Conservation (phyloP, 768 basidiomycete species). For the Suillus fuscotomentosus region DNA sequence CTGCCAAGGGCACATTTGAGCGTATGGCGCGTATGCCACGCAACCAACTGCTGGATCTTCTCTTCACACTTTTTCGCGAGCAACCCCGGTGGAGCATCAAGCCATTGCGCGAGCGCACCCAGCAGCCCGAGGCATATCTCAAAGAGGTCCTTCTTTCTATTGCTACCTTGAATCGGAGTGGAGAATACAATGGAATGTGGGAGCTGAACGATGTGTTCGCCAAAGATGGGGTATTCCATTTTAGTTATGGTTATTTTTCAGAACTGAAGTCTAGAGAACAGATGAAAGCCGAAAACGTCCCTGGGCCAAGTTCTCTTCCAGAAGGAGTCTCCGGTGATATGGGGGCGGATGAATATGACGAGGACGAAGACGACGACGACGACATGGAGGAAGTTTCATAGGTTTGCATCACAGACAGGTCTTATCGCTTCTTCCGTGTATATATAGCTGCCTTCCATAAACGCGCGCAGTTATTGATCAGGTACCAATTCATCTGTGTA, state of each 20-base stretch:
- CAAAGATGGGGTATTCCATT: constrained; percentile 51
- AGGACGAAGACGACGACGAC: constrained; percentile 51
- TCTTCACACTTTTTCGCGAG: constrained; percentile 78
- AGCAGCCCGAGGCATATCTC: constrained; percentile 85
- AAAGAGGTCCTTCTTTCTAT: constrained; percentile 81
- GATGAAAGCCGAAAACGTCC: constrained; percentile 48
- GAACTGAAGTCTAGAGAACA: constrained; percentile 18
- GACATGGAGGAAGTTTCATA: constrained; percentile 74
- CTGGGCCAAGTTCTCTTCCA: constrained; percentile 34
- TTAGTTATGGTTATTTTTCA: not conserved
- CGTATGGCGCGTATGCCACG: constrained; percentile 90
- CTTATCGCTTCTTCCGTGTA: constrained; percentile 5
- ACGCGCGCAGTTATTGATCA: too few species aligned
- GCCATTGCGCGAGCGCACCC: constrained; percentile 70
- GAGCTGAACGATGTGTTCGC: constrained; percentile 76
- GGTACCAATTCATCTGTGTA: not conserved
- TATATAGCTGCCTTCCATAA: not conserved
- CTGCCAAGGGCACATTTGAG: constrained; percentile 71
- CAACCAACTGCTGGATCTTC: constrained; percentile 81
- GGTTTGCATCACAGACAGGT: constrained; percentile 15
- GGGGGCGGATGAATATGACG: constrained; percentile 41
- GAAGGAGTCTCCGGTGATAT: constrained; percentile 17
- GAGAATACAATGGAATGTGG: constrained; percentile 80
- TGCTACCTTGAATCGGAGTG: constrained; percentile 72
- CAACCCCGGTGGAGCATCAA: constrained; percentile 82